These are phyloP conservation scores for Cytospora chrysosperma DNA, from an alignment of 2,329 filamentous ascomycete genomes.

Conservation along the genomic window DNA sequence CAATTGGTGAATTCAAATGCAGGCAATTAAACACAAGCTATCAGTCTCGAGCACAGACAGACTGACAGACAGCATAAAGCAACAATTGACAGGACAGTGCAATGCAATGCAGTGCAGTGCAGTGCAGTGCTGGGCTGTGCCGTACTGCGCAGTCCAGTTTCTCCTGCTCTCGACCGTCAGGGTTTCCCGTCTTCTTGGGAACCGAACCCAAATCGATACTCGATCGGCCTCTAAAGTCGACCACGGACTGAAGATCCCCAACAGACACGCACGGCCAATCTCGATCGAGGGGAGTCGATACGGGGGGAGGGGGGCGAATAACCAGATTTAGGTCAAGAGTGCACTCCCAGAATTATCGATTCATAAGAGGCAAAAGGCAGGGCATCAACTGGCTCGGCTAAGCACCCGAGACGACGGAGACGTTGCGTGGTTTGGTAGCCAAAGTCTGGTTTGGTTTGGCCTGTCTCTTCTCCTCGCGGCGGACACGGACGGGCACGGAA, in stretches of 20 bases:
- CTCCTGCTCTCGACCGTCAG: too few relatives aligned
- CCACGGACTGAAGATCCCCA: neutral
- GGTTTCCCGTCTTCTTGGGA: neutral
- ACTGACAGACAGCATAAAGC: neutral
- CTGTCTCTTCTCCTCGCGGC: too few relatives aligned
- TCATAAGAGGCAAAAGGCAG: neutral
- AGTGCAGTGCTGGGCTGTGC: too few relatives aligned
- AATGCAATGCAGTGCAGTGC: neutral
- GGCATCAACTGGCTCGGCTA: neutral
- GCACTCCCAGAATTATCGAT: neutral
- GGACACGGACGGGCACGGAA: neutral
- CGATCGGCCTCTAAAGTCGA: neutral
- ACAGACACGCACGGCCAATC: neutral
- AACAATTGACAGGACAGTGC: neutral
- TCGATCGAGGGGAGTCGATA: neutral
- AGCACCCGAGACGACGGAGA: neutral
- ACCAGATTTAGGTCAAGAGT: neutral
- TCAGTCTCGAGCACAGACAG: neutral
- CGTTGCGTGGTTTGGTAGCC: neutral
- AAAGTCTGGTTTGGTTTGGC: neutral
- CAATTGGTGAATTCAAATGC: neutral
- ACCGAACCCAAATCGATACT: neutral
- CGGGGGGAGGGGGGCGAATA: neutral
- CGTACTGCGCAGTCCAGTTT: too few relatives aligned
- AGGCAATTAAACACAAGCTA: neutral